Base-by-base conservation (phyloP, 2,329 filamentous ascomycete genomes). In the Aureobasidium mangrovei region DNA sequence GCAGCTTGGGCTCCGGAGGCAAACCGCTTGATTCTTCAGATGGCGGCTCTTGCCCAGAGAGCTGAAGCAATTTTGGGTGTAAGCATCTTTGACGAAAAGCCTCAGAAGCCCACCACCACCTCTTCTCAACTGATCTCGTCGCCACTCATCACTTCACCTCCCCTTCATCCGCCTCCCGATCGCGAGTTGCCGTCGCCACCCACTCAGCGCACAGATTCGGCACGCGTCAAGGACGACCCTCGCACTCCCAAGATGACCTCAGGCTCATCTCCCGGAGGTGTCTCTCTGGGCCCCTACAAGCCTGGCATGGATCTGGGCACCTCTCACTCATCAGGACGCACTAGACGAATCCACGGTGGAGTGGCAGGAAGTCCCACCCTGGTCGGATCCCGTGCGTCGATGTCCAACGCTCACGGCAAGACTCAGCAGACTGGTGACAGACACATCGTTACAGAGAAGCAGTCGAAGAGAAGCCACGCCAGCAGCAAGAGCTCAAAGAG, bases 11-110 rank as follows among this genome's bases (percentile, higher is more conserved):
- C 18, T 18, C 18, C 86, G 60, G 93, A 97, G 68, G 89, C 91
- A 0, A 90, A 89, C 56, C 86, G 91, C 63, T 77, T 96, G 9
- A 91, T 97, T 7, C 85, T 86, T 1, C 84, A 93, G 0, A 70
- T 97, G 1, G 89, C 88, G 5, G 88, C 85, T 64, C 93, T 96
- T 84, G 88, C 91, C 79, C 91, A 86, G 70, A 80, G 89, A 47
- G 85, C 85, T n/a, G 60, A 61, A 7, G 24, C 24, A 6, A 18
- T 39, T 12, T n/a, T 39, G 31, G 28, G 26, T 1, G 29, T 42
- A 18, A 18, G 18, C 18, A 18, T 18, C 18, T 18, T 18, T 18
- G 18, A 18, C 18, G 18, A 18, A 18, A 18, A 18, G 18, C 18
- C 18, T 18, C 18, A 18, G 18, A 18, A 18, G 18, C 18, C 18